These are phyloP conservation scores for Atkinsonella texensis DNA, from an alignment of 2,329 filamentous ascomycete species.

Conservation along the genomic window DNA sequence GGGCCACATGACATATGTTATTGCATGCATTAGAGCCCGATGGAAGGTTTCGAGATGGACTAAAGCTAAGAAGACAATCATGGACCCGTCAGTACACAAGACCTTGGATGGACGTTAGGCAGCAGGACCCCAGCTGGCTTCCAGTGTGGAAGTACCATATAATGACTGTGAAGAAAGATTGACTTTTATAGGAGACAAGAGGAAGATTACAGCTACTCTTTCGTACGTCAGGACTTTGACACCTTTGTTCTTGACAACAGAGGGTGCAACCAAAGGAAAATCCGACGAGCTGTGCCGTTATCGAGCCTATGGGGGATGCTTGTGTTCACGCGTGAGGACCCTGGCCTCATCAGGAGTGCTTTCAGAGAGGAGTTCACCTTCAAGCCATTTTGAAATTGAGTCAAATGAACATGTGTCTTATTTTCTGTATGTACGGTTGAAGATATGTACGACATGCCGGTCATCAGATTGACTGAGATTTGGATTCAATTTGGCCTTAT, in stretches of 20 bases:
- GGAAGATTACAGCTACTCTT: constrained; percentile 29
- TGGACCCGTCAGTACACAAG: constrained; percentile 16
- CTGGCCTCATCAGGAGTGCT: background rate
- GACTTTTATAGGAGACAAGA: constrained; percentile 29
- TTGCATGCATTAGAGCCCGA: constrained; percentile 18
- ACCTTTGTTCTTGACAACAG: constrained; percentile 23
- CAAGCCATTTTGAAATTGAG: background rate
- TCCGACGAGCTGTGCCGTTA: constrained; percentile 12
- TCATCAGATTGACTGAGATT: background rate
- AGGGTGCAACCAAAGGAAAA: constrained; percentile 29
- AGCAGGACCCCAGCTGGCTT: constrained; percentile 13
- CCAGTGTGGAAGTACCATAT: constrained; percentile 17
- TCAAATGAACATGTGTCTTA: background rate
- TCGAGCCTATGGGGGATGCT: constrained; percentile 14
- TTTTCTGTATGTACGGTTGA: background rate
- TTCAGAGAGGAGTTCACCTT: background rate
- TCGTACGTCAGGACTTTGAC: background rate
- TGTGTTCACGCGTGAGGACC: constrained; percentile 8
- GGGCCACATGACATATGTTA: constrained; percentile 19
- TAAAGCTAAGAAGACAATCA: constrained; percentile 12
- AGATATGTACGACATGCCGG: background rate
- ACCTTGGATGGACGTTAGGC: constrained; percentile 16
- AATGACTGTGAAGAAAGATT: constrained; percentile 29
- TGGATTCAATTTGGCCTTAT: background rate
- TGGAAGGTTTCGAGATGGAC: constrained; percentile 15